phyloP scores from a whole-genome alignment of 225 moss, liverwort and hornwort species.

The Rhytidiadelphus loreus region DNA sequence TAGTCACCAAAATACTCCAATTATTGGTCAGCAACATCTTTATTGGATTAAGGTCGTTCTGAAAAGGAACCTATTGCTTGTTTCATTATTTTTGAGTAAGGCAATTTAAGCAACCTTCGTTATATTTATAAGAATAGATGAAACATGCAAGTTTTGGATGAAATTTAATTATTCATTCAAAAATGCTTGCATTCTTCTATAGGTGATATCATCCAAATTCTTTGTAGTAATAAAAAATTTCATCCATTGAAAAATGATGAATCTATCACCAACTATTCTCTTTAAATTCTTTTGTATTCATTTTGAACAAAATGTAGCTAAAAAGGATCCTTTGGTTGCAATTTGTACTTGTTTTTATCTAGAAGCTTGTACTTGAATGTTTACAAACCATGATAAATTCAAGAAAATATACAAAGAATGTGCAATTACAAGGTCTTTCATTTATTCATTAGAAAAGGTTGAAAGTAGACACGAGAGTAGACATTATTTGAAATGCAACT shows the following conservation, averaged over 20 bases:
- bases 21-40: rapidly evolving
- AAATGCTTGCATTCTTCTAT: not conserved
- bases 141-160: not conserved
- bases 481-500: not conserved
- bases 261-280: not conserved
- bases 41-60: not conserved
- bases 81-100: not conserved
- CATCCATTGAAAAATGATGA: not conserved
- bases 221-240: not conserved
- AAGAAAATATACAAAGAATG: not conserved
- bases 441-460: not conserved
- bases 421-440: not conserved
- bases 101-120: not conserved
- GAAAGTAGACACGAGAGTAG: no score
- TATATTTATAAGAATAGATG: not conserved
- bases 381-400: not conserved
- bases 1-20: not conserved
- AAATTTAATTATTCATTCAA: not conserved
- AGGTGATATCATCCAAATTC: not conserved
- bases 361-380: not conserved
- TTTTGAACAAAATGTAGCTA: not conserved
- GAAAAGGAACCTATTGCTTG: not conserved
- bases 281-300: not conserved
- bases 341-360: not conserved
- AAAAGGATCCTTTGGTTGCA: not conserved